Evolutionary conservation across 352 stramenopile species (phyloP), one percentile per base, ranked within the genome.

Genomic region (Labyrinthula sp.): DNA sequence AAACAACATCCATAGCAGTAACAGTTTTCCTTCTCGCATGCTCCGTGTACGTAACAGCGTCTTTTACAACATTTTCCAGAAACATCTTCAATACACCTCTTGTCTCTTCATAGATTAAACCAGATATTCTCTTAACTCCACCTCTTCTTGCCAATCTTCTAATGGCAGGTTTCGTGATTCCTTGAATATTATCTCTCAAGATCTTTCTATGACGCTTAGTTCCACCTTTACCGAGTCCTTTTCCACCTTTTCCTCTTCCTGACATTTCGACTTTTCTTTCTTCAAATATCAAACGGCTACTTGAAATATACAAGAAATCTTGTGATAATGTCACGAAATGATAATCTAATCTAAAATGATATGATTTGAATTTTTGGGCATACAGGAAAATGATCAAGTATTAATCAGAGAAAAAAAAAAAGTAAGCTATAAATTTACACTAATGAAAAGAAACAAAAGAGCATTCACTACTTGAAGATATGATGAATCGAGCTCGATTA

Each of bases 1-100:
- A 94, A 46, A 95, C 82, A 15, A 95, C 82, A 59, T 95, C 84
- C 80, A 94, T 93, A 43, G 85, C 85, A 30, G 82, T 95, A 57
- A 95, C 84, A 12, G 82, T 94, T 75, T 93, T 94, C 35, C 84
- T 71, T 55, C 79, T 77, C 26, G 80, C 82, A 65, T 93, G 79
- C 72, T 93, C 82, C 29, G 80, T 92, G 71, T 92, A 93, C 4
- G 76, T 91, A 17, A 93, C 72, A 26, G 80, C 81, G 65, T 94
- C 81, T 59, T 75, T 69, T 67, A 95, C 93, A 15, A 95, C 79
- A 66, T 94, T 93, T 68, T 95, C 85, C 6, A 96, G 70, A 68
- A 95, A 96, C 20, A 93, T 82, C 73, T 95, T 95, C 47, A 95
- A 75, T 28, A 95, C 85, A 52, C 45, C 45, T 30, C 41, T 30